Conservation (phyloP, 2,329 filamentous ascomycete genomes). For the Calonectria hawksworthii region DNA sequence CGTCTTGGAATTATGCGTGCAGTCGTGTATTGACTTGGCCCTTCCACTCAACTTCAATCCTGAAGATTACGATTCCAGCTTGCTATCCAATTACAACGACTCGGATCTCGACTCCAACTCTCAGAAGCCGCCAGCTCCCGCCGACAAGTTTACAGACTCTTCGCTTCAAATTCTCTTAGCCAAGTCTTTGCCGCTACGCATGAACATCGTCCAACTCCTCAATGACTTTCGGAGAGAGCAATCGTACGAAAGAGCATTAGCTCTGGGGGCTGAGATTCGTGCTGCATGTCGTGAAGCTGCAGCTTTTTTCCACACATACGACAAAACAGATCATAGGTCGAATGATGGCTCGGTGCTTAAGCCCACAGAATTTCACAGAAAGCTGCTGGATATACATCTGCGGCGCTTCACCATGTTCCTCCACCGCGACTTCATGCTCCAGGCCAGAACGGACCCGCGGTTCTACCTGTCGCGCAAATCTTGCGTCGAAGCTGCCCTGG, state of each 20-base stretch:
- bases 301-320: slow-evolving; percentile 36
- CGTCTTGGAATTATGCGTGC: slow-evolving; percentile 40
- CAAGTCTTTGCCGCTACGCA: slow-evolving; percentile 38
- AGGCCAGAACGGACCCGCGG: slow-evolving; percentile 37
- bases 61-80: slow-evolving; percentile 35
- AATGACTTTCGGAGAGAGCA: slow-evolving; percentile 41
- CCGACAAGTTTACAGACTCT: slow-evolving; percentile 37
- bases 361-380: slow-evolving; percentile 40
- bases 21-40: slow-evolving; percentile 42
- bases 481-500: slow-evolving; percentile 42
- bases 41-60: slow-evolving; percentile 38
- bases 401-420: slow-evolving; percentile 46
- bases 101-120: slow-evolving; percentile 32
- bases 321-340: background rate
- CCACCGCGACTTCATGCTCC: slow-evolving; percentile 46
- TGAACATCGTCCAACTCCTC: slow-evolving; percentile 37
- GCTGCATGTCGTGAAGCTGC: slow-evolving; percentile 40
- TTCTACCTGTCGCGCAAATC: slow-evolving; percentile 45
- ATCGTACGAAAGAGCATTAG: slow-evolving; percentile 38
- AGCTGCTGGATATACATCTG: slow-evolving; percentile 42
- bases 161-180: slow-evolving; percentile 40
- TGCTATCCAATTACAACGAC: slow-evolving; percentile 43
- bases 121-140: slow-evolving; percentile 15
- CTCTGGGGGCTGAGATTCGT: slow-evolving; percentile 38
- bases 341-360: slow-evolving; percentile 22